Evolutionary conservation across 1,284 basidiomycete species (phyloP).

Genomic region (Vanrija humicola): DNA sequence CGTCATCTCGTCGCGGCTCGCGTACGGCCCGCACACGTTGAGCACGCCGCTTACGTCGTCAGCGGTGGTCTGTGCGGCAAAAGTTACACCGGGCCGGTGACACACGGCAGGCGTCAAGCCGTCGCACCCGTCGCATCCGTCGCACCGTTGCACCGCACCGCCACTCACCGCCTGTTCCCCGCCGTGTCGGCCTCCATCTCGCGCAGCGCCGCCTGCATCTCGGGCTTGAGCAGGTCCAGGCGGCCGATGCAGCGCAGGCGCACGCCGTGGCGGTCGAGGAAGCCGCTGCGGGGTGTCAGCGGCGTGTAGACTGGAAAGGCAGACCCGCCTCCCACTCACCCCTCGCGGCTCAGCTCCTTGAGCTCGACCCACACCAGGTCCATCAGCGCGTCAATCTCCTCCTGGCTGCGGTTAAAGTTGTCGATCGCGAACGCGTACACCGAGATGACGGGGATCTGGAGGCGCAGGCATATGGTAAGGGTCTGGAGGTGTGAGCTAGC

Average conservation of each 20-base stretch:
- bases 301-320: no score
- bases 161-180: constrained; percentile 63
- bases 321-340: no score
- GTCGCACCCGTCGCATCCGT: neutral
- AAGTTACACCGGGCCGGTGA: neutral
- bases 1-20: constrained; percentile 86
- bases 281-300: constrained; percentile 54
- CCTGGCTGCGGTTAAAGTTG: constrained; percentile 85
- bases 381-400: constrained; percentile 88
- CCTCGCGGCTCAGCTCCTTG: constrained; percentile 73
- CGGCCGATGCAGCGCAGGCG: constrained; percentile 80
- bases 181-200: constrained; percentile 77
- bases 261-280: constrained; percentile 76
- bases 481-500: constrained; percentile 56
- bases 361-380: constrained; percentile 75
- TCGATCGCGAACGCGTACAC: constrained; percentile 97
- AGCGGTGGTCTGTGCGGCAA: neutral
- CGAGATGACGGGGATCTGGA: constrained; percentile 76
- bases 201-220: constrained; percentile 66
- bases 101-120: no score
- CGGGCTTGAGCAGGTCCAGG: constrained; percentile 67
- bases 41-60: constrained; percentile 65
- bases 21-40: constrained; percentile 93
- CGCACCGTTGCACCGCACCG: no score
- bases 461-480: constrained; percentile 71